Base-by-base conservation (phyloP, 306 rosid genomes). In the Casuarina equisetifolia region DNA sequence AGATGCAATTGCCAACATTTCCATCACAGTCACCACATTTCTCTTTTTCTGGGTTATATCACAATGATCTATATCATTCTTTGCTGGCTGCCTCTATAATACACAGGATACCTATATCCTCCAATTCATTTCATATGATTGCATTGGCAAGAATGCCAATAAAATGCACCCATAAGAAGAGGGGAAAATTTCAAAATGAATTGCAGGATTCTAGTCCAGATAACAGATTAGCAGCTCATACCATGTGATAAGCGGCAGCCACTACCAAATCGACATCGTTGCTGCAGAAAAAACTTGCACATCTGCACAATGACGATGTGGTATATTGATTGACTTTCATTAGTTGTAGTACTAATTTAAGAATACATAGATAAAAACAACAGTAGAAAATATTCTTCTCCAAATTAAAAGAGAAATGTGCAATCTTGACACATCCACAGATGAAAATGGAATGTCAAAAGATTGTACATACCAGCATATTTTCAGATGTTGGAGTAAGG, bases 171-270 rank as follows among this genome's bases (percentile, higher is more conserved):
- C 64, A 50, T 74, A 44, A 35, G 58, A 80, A 59, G 50, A 53
- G 44, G 35, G 53, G 20, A 72, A 73, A 52, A 53, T 74, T 16
- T 69, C 63, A 53, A 49, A 53, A 70, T 25, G 76, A 80, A 71
- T 55, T 58, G 70, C 69, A 25, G 38, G 69, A 67, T 54, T 74
- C 74, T 62, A 83, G 71, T 83, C 81, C 72, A 78, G 59, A 62
- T 79, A 70, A 72, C 79, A 74, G 73, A 82, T 25, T 25, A 80
- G 74, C 32, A 71, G 69, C 49, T 73, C 91, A 87, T 95, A 95
- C 98, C 98, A 89, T 92, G 98, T 70, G 97, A 95, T 84, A 82
- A 88, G 84, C 98, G 97, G 86, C 98, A 95, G 83, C 82, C 87
- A 82, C 84, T 73, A 83, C 96, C 97, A 88, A 92, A 95, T 70